These are phyloP conservation scores for Silene uniflora DNA, from an alignment of 148 eudicot genomes.

Conservation along the genomic window DNA sequence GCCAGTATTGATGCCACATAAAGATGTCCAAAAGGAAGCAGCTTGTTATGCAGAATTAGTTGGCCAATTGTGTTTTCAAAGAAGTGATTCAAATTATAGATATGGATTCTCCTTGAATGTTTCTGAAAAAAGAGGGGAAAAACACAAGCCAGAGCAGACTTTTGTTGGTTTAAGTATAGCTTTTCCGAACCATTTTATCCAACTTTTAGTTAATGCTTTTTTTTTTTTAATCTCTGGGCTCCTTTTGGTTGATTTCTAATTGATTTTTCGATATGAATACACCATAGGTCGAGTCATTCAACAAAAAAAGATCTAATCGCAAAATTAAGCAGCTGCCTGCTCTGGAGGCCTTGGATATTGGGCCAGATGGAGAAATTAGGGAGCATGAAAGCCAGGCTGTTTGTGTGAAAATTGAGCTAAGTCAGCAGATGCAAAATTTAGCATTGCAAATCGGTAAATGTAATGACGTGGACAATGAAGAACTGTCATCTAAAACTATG, in stretches of 20 bases:
- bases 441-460: conserved; percentile 22
- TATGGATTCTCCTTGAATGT: no score
- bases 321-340: conserved; percentile 57
- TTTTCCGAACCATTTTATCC: neutral
- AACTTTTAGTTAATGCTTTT: neutral
- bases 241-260: conserved; percentile 6
- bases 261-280: neutral
- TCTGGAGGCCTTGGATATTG: conserved; percentile 30
- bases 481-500: conserved; percentile 24
- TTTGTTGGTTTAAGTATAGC: no score
- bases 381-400: conserved; percentile 19
- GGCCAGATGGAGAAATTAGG: conserved; percentile 12
- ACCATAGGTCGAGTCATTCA: conserved; percentile 57
- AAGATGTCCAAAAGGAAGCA: no score
- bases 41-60: no score
- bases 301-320: conserved; percentile 52
- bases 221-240: conserved; percentile 3
- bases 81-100: no score
- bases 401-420: conserved; percentile 25
- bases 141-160: no score
- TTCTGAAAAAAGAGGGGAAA: no score
- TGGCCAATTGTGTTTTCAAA: no score
- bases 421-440: conserved; percentile 27
- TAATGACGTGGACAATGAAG: conserved; percentile 37
- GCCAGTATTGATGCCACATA: no score